Base-by-base conservation (phyloP, 202 grass and related monocot species). In the Dendrocalamus latiflorus region DNA sequence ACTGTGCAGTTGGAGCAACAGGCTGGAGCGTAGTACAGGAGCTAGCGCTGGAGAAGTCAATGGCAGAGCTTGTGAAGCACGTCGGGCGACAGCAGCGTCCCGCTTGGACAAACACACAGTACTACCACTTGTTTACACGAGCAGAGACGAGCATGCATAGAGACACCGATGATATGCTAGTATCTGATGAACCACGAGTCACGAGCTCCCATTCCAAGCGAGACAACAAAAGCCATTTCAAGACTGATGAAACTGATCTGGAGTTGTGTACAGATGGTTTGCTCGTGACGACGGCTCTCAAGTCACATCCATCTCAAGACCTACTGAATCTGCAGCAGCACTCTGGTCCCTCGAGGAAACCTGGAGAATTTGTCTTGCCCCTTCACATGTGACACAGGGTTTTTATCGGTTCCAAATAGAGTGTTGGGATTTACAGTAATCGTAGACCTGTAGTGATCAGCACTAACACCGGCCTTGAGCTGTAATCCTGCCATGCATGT, bases 41-140 rank as follows among this genome's bases (percentile, higher is more conserved):
- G 42, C 8, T 43, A 43, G 57, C 8, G 22, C 85, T 76, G 72
- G 33, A 54, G 33, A 20, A 70, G 85, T 87, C 85, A 87, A 82
- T 63, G 85, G 85, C n/a, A 36, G n/a, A 8, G 76, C 59, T n/a
- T 28, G 63, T 36, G 82, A 65, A 10, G 72, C 82, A 60, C 82
- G 67, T 24, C 61, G 39, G 49, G 20, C 60, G 84, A 68, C 39
- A 65, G 28, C 74, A 63, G 56, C 56, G 11, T 26, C 56, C 56
- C 56, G 1, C 0, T 26, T 33, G 57, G 9, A 56, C 53, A 10
- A 18, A 51, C 1, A 8, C 49, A 20, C 49, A 20, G 17, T 20
- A 51, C 17, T 1, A 8, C 47, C 15, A 2, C 49, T 20, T 8
- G 49, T 20, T 20, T 7, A 51, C 45, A 48, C 14, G 2, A 48